Conservation (phyloP, 495 filamentous ascomycete species). For the Trichoderma orchidacearum region DNA sequence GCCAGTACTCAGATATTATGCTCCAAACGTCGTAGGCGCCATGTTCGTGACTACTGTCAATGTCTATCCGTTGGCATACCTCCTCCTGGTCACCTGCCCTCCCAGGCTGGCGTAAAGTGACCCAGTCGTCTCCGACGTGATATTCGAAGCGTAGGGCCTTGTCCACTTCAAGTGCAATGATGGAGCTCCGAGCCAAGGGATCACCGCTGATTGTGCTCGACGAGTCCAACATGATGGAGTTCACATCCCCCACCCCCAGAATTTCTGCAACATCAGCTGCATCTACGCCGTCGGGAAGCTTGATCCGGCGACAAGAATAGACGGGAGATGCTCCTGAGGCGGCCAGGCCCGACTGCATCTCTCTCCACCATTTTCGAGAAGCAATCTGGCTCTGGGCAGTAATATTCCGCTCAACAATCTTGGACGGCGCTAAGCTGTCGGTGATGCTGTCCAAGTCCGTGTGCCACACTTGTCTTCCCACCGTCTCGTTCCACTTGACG, state of each 20-base stretch:
- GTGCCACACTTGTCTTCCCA: slow-evolving; percentile 13
- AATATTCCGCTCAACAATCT: background rate
- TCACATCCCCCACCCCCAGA: slow-evolving; percentile 19
- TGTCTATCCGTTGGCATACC: background rate
- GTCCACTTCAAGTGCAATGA: slow-evolving; percentile 47
- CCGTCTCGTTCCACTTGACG: slow-evolving; percentile 32
- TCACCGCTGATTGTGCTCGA: slow-evolving; percentile 20
- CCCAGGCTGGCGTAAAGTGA: slow-evolving; percentile 9
- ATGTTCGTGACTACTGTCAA: background rate
- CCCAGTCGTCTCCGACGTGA: slow-evolving; percentile 25
- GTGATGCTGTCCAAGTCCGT: background rate
- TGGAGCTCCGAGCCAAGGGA: slow-evolving; percentile 35
- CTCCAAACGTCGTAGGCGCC: slow-evolving; percentile 36
- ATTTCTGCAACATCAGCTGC: slow-evolving; percentile 35
- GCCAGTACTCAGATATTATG: slow-evolving; percentile 44
- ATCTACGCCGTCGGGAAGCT: slow-evolving; percentile 19
- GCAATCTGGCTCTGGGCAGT: background rate
- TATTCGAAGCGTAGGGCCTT: slow-evolving; percentile 40
- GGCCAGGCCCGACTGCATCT: slow-evolving; percentile 6
- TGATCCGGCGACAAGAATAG: slow-evolving; percentile 15
- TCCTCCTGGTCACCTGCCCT: background rate
- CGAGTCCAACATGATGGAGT: slow-evolving; percentile 44
- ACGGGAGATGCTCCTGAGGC: slow-evolving; percentile 11
- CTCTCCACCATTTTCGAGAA: background rate
- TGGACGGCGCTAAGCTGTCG: background rate